These are phyloP conservation scores for Inga leiocalycina DNA, from an alignment of 306 rosid species.

Conservation along the genomic window DNA sequence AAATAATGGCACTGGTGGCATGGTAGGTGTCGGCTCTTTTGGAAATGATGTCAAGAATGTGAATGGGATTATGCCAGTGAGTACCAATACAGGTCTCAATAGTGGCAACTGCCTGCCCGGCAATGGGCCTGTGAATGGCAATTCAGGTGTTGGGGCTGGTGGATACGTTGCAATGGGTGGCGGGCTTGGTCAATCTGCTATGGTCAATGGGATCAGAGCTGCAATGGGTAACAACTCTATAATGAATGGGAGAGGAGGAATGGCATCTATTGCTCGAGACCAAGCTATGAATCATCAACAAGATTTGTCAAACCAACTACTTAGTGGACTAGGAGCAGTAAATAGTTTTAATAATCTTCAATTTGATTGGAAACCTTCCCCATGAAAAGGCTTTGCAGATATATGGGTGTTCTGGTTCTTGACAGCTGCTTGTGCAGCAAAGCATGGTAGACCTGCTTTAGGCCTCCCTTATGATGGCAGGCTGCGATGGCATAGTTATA, in stretches of 20 bases:
- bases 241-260: constrained; percentile 87
- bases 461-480: constrained; percentile 44
- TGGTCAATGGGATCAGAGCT: constrained; percentile 83
- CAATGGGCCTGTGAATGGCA: constrained; percentile 62
- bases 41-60: constrained; percentile 76
- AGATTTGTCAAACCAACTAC: constrained; percentile 85
- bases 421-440: constrained; percentile 63
- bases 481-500: constrained; percentile 43
- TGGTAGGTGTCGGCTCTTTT: constrained; percentile 61
- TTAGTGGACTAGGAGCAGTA: constrained; percentile 83
- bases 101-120: constrained; percentile 58
- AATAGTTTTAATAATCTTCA: constrained; percentile 81
- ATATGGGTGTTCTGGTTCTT: constrained; percentile 37
- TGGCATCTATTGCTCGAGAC: constrained; percentile 75
- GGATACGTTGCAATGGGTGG: constrained; percentile 66
- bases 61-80: constrained; percentile 64
- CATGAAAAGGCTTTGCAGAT: constrained; percentile 52
- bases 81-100: constrained; percentile 58
- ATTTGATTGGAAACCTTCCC: constrained; percentile 88
- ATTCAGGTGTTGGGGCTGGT: constrained; percentile 60
- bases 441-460: constrained; percentile 54
- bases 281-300: constrained; percentile 85
- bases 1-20: constrained; percentile 61
- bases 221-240: constrained; percentile 76
- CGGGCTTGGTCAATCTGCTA: constrained; percentile 60